Evolutionary conservation across 495 filamentous ascomycete genomes (phyloP).

Genomic region (Hypoxylon fragiforme): DNA sequence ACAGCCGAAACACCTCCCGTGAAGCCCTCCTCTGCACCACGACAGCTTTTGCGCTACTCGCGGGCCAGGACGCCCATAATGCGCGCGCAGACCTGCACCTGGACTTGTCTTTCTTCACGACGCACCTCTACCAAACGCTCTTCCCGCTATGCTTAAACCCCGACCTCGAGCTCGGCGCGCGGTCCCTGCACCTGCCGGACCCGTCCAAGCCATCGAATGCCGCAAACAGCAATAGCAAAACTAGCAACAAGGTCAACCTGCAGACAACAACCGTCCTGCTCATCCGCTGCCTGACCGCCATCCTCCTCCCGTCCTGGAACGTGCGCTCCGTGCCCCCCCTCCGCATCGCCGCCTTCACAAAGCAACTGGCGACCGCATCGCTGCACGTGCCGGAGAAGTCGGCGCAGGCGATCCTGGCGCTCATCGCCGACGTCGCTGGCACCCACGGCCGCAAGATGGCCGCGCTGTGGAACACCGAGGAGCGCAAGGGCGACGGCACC

Average conservation of each 20-base stretch:
- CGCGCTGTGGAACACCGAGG: constrained; percentile 81
- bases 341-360: constrained; percentile 88
- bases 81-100: constrained; percentile 67
- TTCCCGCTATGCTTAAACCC: constrained; percentile 75
- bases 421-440: constrained; percentile 75
- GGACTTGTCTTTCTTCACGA: constrained; percentile 92
- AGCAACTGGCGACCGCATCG: constrained; percentile 79
- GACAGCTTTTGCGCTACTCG: constrained; percentile 86
- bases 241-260: constrained; percentile 77
- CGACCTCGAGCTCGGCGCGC: constrained; percentile 82
- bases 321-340: constrained; percentile 67
- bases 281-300: constrained; percentile 76
- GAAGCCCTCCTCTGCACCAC: constrained; percentile 92
- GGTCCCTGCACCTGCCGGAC: constrained; percentile 78
- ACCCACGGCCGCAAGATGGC: constrained; percentile 70
- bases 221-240: constrained; percentile 28
- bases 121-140: constrained; percentile 85
- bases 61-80: constrained; percentile 82
- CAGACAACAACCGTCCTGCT: constrained; percentile 90
- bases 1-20: constrained; percentile 69
- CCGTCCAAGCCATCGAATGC: constrained; percentile 55
- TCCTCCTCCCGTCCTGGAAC: constrained; percentile 69
- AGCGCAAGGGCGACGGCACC: constrained; percentile 71
- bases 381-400: constrained; percentile 91
- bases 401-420: constrained; percentile 69